Base-by-base conservation (phyloP, 2,329 filamentous ascomycete species). In the Penicillium sclerotigenum region DNA sequence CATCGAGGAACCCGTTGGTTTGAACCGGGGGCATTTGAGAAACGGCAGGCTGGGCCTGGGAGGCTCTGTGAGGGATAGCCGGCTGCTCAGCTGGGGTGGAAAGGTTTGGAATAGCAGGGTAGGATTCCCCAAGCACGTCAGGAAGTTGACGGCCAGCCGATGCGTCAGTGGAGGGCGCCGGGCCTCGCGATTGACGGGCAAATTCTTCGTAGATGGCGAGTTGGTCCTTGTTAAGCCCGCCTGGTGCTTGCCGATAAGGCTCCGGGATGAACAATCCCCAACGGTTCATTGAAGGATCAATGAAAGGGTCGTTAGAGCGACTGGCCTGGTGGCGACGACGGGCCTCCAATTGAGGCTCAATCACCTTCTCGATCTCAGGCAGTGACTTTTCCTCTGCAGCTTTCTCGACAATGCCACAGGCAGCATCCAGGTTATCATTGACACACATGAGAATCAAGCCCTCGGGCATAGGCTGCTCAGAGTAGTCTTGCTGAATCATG, bases 381-480 rank as follows among this genome's bases (percentile, higher is more conserved):
- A 97, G 80, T 10, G 94, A 94, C 59, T 93, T 89, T 68, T 96
- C 90, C 72, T 97, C 93, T 3, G 94, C 95, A 50, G 94, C 92
- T 73, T 94, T 91, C 74, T 99, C 94, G 43, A 99, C 95, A 60
- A 97, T 90, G 65, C 85, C 88, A 70, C 94, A 97, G 45, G 95
- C 93, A 38, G 91, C 83, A 65, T 99, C 94, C 29, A 99, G 82
- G 71, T 99, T 99, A 62, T 95, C 93, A 72, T 97, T 99, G 59
- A 99, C 93, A 74, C 95, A 97, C 90, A 99, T 97, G 54, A 97
- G 84, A 59, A 99, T 94, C 31, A 94, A 90, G 7, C 94, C 94
- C 75, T 99, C 94, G 0, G 94, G 91, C 59, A 99, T 82, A 16
- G 90, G 89, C 65, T 87, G 84, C 51, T 85, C 82, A 2, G 81